These are phyloP conservation scores for Phytophthora brassicae DNA, from an alignment of 352 stramenopile genomes.

Conservation along the genomic window DNA sequence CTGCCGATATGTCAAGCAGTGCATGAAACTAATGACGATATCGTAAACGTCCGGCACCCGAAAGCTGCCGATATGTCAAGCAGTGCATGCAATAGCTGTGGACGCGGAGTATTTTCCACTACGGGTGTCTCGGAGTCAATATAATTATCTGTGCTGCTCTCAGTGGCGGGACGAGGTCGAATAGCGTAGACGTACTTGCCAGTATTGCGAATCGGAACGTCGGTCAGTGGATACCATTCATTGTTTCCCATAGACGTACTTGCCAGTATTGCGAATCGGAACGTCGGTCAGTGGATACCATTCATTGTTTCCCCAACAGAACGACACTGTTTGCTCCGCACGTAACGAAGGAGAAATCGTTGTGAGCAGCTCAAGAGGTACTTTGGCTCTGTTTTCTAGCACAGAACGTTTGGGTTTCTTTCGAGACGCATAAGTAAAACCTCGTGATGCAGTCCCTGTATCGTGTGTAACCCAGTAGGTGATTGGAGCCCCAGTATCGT, in stretches of 20 bases:
- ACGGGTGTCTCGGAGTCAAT: neutral
- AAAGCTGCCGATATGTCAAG: constrained; percentile 75
- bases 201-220: constrained; percentile 74
- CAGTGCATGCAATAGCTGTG: constrained; percentile 53
- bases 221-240: constrained; percentile 71
- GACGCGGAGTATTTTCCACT: neutral
- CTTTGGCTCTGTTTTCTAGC: constrained; percentile 52
- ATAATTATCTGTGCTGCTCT: constrained; percentile 6
- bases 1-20: constrained; percentile 73
- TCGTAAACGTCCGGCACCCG: constrained; percentile 73
- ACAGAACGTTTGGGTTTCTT: constrained; percentile 45
- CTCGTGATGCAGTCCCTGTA: constrained; percentile 41
- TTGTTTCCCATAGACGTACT: constrained; percentile 77
- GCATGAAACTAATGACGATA: constrained; percentile 80
- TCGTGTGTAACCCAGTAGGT: constrained; percentile 69
- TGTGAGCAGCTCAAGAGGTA: constrained; percentile 71
- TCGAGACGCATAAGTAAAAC: constrained; percentile 62
- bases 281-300: constrained; percentile 82
- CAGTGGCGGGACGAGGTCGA: constrained; percentile 24
- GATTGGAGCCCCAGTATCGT: constrained; percentile 62
- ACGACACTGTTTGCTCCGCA: constrained; percentile 75
- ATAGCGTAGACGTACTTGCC: constrained; percentile 82
- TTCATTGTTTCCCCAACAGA: constrained; percentile 65
- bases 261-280: constrained; percentile 72
- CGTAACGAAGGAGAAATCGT: constrained; percentile 66